These are phyloP conservation scores for Candida dubliniensis DNA, from an alignment of 1,139 yeast species.

Conservation along the genomic window DNA sequence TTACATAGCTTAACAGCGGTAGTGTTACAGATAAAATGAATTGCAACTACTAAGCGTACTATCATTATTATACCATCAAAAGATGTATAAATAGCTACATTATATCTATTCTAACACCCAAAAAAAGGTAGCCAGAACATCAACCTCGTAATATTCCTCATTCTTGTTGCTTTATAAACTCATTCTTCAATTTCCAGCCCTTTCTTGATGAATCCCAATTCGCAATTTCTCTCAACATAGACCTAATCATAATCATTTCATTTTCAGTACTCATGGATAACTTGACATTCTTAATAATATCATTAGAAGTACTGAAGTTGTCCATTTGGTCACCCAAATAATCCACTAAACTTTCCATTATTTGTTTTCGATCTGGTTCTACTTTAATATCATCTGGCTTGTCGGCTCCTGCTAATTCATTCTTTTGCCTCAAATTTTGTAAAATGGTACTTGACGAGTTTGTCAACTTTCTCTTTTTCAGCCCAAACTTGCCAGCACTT, in stretches of 20 bases:
- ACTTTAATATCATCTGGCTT: conserved; percentile 11
- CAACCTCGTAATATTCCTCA: too few species aligned
- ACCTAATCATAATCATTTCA: conserved; percentile 64
- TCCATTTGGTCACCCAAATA: conserved; percentile 36
- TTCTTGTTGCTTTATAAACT: conserved; percentile 27
- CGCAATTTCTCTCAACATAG: conserved; percentile 69
- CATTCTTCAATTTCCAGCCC: conserved; percentile 69
- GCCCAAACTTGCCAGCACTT: conserved; percentile 60
- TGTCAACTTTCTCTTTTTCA: conserved; percentile 16
- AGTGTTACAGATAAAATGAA: too few species aligned
- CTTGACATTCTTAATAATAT: conserved; percentile 52
- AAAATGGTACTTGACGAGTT: conserved; percentile 32
- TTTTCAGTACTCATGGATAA: conserved; percentile 49
- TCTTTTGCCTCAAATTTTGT: conserved; percentile 24
- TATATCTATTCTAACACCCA: too few species aligned
- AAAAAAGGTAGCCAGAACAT: too few species aligned
- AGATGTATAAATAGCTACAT: too few species aligned
- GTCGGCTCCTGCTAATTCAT: conserved; percentile 19
- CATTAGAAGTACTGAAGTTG: conserved; percentile 54
- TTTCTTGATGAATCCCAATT: conserved; percentile 57
- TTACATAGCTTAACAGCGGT: too few species aligned
- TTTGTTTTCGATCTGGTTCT: conserved; percentile 11
- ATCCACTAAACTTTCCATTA: conserved; percentile 34
- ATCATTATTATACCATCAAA: too few species aligned
- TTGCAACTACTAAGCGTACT: too few species aligned